Evolutionary conservation across 2,329 filamentous ascomycete species (phyloP), one percentile per base, ranked within the genome.

Genomic region (Ceratocystis variospora): DNA sequence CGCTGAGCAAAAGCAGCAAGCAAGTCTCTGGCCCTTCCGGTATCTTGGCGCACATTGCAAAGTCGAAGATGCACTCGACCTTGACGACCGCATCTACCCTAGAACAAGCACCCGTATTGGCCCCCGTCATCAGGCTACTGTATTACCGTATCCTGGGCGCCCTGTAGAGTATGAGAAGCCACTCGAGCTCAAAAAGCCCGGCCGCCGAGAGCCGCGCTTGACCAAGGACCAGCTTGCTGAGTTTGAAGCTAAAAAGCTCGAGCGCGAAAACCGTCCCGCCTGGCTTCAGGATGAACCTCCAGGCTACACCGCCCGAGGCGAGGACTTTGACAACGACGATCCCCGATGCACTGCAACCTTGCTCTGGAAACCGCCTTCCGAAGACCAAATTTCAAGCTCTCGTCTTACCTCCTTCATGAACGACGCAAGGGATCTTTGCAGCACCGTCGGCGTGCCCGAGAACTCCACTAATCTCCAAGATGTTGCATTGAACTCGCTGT

Each of bases 51-150:
- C 96, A 70, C 94, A 99, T 76, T 96, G 92, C 76, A 89, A 91
- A 70, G 88, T 94, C 0, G 92, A 97, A 75, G 94, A 99, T 77
- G 94, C 90, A 0, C 79, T 99, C 37, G 94, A 99, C 74, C 96
- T 96, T 73, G 94, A 99, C 72, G 94, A 99, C 75, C 87, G 94
- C 70, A 97, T 99, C 70, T 97, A 97, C 73, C 94, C 94, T 7
- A 87, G 94, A 70, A 93, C 94, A 17, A 95, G 92, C 73, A 97
- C 94, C 66, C 87, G 94, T 46, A 80, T 97, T 46, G 94, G 94
- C 6, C 90, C 91, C 8, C 86, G 91, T 66, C 91, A 97, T 75
- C 94, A 99, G 77, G 93, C 94, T 3, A 87, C 86, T 70, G 89
- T 96, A 44, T 79, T 83, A 62, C 81, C 88, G 5, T 99, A 94